Base-by-base conservation (phyloP, 2,329 filamentous ascomycete genomes). In the Coniella lustricola region DNA sequence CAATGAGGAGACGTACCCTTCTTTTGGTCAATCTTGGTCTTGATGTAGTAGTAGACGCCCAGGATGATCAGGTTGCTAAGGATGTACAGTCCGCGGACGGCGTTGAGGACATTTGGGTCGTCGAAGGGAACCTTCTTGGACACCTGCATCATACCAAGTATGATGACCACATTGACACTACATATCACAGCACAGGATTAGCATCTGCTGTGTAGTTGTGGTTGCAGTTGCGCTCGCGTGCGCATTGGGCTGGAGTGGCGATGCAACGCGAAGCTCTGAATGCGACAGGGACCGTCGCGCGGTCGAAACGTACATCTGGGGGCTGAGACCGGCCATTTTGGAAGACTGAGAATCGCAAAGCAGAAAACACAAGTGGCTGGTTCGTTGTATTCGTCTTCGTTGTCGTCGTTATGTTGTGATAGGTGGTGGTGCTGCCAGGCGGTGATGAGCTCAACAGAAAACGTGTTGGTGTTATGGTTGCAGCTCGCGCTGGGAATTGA, bases 71-170 rank as follows among this genome's bases (percentile, higher is more conserved):
- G 55, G 69, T 98, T 82, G 74, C 77, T 81, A 52, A 67, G 64
- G 31, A 76, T 61, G 62, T 81, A 82, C 54, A 73, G 58, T 40
- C 68, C 75, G 59, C 78, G 78, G 58, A 77, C 73, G 29, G 68
- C 60, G 64, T 77, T 80, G 58, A 81, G 75, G 17, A 78, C 73
- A 40, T 70, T 67, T 38, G 78, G 89, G 64, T 97, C 85, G 25
- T 97, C 91, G 63, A 97, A 95, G 42, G 90, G 89, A 54, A 98
- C 83, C 71, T 85, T 88, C 81, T 97, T 97, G 60, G 90, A 87
- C 54, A 95, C 86, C 78, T 96, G 91, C 89, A 97, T 96, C 85
- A 96, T 94, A 66, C 87, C 87, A 60, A 95, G 81, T 74, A 95
- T 90, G 83, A 95, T 90, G 74, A 88, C 76, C 68, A 95, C 78